These are phyloP conservation scores for Nectriaceae sp. DNA, from an alignment of 2,329 filamentous ascomycete species.

Conservation along the genomic window DNA sequence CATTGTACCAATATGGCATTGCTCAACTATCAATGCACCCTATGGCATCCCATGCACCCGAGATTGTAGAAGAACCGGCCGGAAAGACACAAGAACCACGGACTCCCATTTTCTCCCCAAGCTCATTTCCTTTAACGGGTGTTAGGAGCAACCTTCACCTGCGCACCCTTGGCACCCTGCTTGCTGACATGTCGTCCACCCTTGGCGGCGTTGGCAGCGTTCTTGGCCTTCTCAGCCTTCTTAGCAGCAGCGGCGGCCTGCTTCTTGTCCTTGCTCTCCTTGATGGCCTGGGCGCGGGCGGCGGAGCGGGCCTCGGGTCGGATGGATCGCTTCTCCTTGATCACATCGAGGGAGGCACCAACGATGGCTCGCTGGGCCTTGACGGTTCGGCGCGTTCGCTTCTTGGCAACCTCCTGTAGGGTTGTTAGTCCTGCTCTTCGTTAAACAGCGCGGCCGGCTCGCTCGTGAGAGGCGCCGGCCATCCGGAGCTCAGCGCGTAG, in stretches of 20 bases:
- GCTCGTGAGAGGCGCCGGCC: background rate
- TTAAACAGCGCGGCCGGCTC: background rate
- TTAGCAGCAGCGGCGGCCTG: slow-evolving; percentile 81
- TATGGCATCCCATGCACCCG: slow-evolving; percentile 45
- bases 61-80: slow-evolving; percentile 45
- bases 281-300: slow-evolving; percentile 86
- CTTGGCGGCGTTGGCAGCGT: slow-evolving; percentile 70
- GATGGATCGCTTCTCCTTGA: slow-evolving; percentile 97
- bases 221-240: slow-evolving; percentile 99
- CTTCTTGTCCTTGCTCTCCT: slow-evolving; percentile 99
- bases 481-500: slow-evolving; percentile 1
- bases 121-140: slow-evolving; percentile 61
- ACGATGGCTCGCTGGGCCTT: slow-evolving; percentile 99
- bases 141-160: slow-evolving; percentile 81
- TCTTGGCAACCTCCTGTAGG: slow-evolving; percentile 97
- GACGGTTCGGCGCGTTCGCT: slow-evolving; percentile 96
- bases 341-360: slow-evolving; percentile 98
- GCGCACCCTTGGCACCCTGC: slow-evolving; percentile 93
- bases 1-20: slow-evolving; percentile 40
- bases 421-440: slow-evolving; percentile 40
- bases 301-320: slow-evolving; percentile 95
- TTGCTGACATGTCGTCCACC: slow-evolving; percentile 89
- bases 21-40: slow-evolving; percentile 45
- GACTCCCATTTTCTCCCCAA: slow-evolving; percentile 35
- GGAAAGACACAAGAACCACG: slow-evolving; percentile 46